Conservation (phyloP, 2,329 filamentous ascomycete genomes). For the Cryphonectria japonica region DNA sequence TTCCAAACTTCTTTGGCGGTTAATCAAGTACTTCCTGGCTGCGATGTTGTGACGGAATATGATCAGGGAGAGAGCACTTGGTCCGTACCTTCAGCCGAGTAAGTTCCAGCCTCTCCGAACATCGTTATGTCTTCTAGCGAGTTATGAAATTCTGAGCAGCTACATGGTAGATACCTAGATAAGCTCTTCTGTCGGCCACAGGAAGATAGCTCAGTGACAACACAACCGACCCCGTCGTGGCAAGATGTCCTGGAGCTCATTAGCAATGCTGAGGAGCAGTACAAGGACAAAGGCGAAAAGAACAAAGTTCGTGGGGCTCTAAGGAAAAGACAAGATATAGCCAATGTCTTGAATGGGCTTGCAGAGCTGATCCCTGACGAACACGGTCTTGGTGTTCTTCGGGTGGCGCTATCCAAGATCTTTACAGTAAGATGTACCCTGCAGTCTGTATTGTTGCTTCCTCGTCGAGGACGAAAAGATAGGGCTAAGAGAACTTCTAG, state of each 20-base stretch:
- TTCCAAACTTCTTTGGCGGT: background rate
- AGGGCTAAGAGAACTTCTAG: background rate
- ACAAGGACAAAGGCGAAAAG: background rate
- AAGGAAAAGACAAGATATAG: background rate
- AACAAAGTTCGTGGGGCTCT: background rate
- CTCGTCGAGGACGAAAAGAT: background rate
- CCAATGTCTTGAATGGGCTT: background rate
- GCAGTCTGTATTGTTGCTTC: background rate
- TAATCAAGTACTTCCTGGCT: background rate
- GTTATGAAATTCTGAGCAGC: too few relatives aligned
- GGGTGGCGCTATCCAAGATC: background rate
- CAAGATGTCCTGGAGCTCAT: slow-evolving; percentile 6
- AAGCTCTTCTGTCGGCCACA: background rate
- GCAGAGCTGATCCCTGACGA: slow-evolving; percentile 6
- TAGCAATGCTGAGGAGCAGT: background rate
- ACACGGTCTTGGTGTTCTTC: background rate
- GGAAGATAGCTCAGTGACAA: background rate
- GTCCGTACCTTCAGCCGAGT: background rate
- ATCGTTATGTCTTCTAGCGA: too few relatives aligned
- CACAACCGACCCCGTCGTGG: background rate
- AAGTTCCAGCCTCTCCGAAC: background rate
- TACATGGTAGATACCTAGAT: background rate
- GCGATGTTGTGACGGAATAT: background rate
- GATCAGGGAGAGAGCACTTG: background rate
- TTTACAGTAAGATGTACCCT: background rate